Evolutionary conservation across 2,329 filamentous ascomycete species (phyloP).

Genomic region (Calonectria pseudoturangicola): DNA sequence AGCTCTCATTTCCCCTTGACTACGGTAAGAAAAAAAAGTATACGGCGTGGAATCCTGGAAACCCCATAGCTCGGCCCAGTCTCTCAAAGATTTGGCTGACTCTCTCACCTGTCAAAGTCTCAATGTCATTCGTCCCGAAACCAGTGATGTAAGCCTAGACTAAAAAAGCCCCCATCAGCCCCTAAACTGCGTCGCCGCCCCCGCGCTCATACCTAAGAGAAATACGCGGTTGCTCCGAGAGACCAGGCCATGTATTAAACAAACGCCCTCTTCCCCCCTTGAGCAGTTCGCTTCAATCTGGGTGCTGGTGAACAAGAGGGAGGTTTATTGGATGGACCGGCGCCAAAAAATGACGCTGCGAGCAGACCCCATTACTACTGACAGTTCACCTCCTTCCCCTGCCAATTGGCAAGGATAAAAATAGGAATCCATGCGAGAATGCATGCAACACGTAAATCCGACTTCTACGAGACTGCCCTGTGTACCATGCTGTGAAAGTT

Average conservation of each 20-base stretch:
- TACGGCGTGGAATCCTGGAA: not conserved
- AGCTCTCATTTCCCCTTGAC: constrained; percentile 8
- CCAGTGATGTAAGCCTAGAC: not conserved
- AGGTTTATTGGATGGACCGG: not conserved
- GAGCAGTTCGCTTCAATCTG: not conserved
- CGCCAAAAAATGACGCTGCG: not conserved
- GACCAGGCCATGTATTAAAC: not conserved
- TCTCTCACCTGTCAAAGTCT: constrained; percentile 26
- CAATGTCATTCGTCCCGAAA: constrained; percentile 1
- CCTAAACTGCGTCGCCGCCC: not conserved
- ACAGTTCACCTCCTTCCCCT: constrained; percentile 13
- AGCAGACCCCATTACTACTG: not conserved
- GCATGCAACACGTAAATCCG: not conserved
- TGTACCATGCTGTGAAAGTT: not conserved
- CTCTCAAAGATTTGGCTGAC: not conserved
- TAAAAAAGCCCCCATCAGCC: not conserved
- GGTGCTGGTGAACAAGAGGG: not conserved
- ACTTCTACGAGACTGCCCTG: not conserved
- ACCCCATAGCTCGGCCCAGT: not conserved
- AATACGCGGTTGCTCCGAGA: not conserved
- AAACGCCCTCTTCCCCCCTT: constrained; percentile 1
- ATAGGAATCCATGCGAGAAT: constrained; percentile 26
- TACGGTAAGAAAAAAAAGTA: not conserved
- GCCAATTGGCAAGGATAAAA: constrained; percentile 13
- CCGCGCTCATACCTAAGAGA: constrained; percentile 25